Evolutionary conservation across 2,329 filamentous ascomycete genomes (phyloP).

Genomic region (Aspergillus uvarum): DNA sequence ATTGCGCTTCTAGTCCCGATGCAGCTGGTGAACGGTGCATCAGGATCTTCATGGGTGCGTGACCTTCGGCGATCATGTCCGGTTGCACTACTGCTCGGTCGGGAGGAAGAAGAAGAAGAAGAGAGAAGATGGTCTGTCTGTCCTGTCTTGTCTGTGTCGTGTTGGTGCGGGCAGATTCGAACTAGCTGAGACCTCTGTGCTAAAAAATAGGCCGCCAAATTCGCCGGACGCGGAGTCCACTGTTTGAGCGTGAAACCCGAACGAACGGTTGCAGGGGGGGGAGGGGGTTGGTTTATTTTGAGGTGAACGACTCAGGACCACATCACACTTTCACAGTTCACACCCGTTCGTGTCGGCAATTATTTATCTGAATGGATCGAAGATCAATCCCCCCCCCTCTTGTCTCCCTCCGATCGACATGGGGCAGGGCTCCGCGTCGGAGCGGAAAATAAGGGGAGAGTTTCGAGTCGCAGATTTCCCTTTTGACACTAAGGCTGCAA

Average conservation of each 20-base stretch:
- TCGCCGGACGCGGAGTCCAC: not conserved
- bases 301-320: not conserved
- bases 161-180: not conserved
- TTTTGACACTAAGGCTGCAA: not conserved
- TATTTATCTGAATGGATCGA: not conserved
- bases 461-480: not conserved
- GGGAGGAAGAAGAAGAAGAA: not conserved
- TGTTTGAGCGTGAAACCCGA: constrained; percentile 15
- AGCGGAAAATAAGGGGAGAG: not conserved
- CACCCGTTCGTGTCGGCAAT: not conserved
- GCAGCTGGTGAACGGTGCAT: not conserved
- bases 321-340: not conserved
- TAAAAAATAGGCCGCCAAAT: not conserved
- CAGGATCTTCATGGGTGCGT: not conserved
- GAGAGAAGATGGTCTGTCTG: too few species aligned
- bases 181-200: not conserved
- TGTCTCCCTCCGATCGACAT: constrained; percentile 11
- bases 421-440: constrained; percentile 10
- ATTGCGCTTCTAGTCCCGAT: too few species aligned
- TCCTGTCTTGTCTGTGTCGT: not conserved
- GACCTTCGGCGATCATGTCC: not conserved
- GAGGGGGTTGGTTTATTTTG: too few species aligned
- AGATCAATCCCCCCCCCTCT: constrained; percentile 3
- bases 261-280: not conserved
- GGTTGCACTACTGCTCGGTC: not conserved